These are phyloP conservation scores for Leishmania lainsoni DNA, from an alignment of 208 protist species.

Conservation along the genomic window DNA sequence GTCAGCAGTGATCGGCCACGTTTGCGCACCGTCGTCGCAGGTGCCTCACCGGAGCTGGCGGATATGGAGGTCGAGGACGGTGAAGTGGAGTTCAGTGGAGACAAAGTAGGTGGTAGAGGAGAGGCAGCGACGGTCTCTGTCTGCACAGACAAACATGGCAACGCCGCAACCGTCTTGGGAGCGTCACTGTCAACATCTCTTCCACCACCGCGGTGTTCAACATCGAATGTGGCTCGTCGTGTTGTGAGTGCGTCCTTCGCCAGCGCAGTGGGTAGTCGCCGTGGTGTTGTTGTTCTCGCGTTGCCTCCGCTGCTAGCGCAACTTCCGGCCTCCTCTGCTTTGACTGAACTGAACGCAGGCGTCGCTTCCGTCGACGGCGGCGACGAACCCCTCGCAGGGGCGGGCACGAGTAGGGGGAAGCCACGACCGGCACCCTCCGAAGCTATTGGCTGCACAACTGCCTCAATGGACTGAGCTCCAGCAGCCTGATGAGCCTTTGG, in stretches of 20 bases:
- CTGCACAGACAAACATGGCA: neutral
- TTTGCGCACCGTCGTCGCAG: neutral
- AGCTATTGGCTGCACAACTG: neutral
- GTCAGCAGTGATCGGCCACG: neutral
- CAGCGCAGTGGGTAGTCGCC: neutral
- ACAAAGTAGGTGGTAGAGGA: neutral
- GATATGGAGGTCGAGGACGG: neutral
- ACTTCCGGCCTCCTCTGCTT: neutral
- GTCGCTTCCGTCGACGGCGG: neutral
- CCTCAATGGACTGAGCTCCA: neutral
- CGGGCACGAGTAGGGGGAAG: too few species aligned
- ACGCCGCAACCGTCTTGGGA: neutral
- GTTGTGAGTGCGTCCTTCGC: neutral
- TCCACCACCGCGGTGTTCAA: neutral
- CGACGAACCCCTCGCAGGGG: neutral
- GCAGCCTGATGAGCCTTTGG: neutral
- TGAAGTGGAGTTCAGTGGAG: neutral
- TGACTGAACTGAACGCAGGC: neutral
- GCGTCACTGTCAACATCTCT: neutral
- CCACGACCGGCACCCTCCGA: too few species aligned
- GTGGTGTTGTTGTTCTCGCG: neutral
- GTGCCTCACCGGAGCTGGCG: neutral
- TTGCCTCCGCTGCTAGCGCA: neutral
- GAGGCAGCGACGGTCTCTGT: neutral
- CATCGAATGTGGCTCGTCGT: neutral